Evolutionary conservation across 2,329 filamentous ascomycete species (phyloP), one percentile per base, ranked within the genome.

Genomic region (Alternaria incomplexa): DNA sequence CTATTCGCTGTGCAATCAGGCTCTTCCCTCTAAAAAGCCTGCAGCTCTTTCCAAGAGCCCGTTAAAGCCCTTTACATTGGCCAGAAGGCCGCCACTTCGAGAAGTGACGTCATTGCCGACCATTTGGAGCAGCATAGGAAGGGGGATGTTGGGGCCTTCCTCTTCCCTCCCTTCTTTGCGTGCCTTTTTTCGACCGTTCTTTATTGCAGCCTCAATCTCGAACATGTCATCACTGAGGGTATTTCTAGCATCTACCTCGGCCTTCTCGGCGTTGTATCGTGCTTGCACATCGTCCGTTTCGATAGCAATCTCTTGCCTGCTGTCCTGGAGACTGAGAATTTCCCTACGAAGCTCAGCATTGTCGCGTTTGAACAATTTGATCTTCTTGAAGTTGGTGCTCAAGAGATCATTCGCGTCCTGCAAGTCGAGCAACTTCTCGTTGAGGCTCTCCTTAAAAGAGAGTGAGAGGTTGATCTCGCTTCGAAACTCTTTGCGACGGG

Each of bases 331-430:
- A 20, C 78, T 78, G 32, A 86, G 77, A 52, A 86, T 80, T 36
- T 83, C 81, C 45, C 78, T 81, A 26, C 85, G 81, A 55, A 86
- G 65, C 32, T 81, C 64, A 76, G 77, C 74, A 82, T 83, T 70
- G 80, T 82, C 64, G 77, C 82, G 73, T 80, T 83, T 64, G 80
- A 81, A 65, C 72, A 70, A 78, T 60, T 81, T 83, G 48, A 84
- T 68, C 59, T 83, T 82, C 53, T 81, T 77, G 25, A 81, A 80
- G 23, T 85, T 79, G 3, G 80, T 75, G 60, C 81, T 83, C 48
- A 85, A 82, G 56, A 83, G 82, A 62, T 87, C 83, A 4, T 86
- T 80, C 22, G 85, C 81, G 65, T 85, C 84, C 62, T 84, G 85
- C 26, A 87, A 74, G 46, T 84, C 82, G 48, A 86, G 81, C 3